Percentiles rank a stretch among this genome's conserved stretches.
phyloP scores from a whole-genome alignment of 352 stramenopile species.

The Globisporangium megalacanthum region DNA sequence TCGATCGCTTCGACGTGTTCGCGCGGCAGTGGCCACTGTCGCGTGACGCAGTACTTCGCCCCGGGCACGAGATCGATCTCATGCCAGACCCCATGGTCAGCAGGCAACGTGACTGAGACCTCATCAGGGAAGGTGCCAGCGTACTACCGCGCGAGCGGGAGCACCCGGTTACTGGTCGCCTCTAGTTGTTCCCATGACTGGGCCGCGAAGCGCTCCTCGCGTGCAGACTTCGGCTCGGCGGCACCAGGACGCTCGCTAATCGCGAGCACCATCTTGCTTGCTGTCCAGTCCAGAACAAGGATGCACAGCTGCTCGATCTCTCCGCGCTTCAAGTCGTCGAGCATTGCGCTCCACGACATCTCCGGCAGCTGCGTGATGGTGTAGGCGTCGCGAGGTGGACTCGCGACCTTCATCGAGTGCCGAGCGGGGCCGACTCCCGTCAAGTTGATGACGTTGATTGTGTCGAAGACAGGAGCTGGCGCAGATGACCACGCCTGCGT shows the following conservation, averaged over 20 bases:
- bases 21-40: constrained; percentile 21
- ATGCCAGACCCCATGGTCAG: constrained; percentile 15
- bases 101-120: constrained; percentile 5
- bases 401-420: too few species aligned
- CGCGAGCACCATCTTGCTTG: too few species aligned
- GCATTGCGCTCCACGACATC: not conserved
- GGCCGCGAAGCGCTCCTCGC: constrained; percentile 11
- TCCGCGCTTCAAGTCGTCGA: constrained; percentile 16
- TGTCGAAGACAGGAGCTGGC: not conserved
- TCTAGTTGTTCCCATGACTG: constrained; percentile 13
- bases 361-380: not conserved
- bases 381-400: not conserved
- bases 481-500: not conserved
- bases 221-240: constrained; percentile 10
- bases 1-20: constrained; percentile 22
- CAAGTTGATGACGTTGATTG: constrained; percentile 12
- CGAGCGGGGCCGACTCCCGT: not conserved
- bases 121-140: constrained; percentile 15
- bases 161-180: constrained; percentile 3
- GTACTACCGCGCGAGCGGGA: not conserved
- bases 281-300: not conserved
- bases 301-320: constrained; percentile 22
- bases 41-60: constrained; percentile 23
- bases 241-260: constrained; percentile 2
- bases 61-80: constrained; percentile 24